Evolutionary conservation across 2,329 filamentous ascomycete genomes (phyloP).

Genomic region (Chrysoporthe austroafricana): DNA sequence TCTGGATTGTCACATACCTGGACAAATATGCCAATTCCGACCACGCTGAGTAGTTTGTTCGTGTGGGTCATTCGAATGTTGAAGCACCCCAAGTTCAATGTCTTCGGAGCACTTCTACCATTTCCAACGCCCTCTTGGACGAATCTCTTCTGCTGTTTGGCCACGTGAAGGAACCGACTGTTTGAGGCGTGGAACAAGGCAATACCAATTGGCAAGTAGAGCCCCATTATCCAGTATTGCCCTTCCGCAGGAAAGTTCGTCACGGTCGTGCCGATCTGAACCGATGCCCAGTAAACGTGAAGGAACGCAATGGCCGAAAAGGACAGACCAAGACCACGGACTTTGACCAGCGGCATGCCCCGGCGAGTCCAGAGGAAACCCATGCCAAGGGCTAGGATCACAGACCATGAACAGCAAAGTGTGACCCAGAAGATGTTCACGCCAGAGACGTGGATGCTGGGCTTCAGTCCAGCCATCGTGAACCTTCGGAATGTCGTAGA

Average conservation of each 20-base stretch:
- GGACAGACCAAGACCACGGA: constrained; percentile 36
- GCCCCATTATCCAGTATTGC: constrained; percentile 70
- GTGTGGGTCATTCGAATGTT: constrained; percentile 47
- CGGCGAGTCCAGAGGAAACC: constrained; percentile 34
- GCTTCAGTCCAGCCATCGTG: constrained; percentile 15
- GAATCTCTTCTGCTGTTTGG: constrained; percentile 53
- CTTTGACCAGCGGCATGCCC: constrained; percentile 37
- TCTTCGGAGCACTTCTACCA: constrained; percentile 15
- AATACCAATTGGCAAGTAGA: constrained; percentile 67
- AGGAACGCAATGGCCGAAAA: constrained; percentile 34
- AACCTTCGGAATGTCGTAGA: background rate
- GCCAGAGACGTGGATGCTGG: constrained; percentile 13
- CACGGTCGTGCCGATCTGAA: constrained; percentile 40
- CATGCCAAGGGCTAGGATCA: constrained; percentile 33
- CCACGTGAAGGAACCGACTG: constrained; percentile 62
- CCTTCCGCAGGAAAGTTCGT: constrained; percentile 51
- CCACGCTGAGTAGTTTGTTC: constrained; percentile 52
- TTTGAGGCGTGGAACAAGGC: constrained; percentile 69
- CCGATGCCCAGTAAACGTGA: constrained; percentile 31
- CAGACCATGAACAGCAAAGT: constrained; percentile 28
- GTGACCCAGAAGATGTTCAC: constrained; percentile 20
- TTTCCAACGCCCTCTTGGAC: constrained; percentile 29
- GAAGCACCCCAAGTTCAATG: constrained; percentile 39
- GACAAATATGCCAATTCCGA: constrained; percentile 57
- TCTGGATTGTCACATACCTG: constrained; percentile 49